Evolutionary conservation across 257 asterid genomes (phyloP).

Genomic region (Solanum tarijense): DNA sequence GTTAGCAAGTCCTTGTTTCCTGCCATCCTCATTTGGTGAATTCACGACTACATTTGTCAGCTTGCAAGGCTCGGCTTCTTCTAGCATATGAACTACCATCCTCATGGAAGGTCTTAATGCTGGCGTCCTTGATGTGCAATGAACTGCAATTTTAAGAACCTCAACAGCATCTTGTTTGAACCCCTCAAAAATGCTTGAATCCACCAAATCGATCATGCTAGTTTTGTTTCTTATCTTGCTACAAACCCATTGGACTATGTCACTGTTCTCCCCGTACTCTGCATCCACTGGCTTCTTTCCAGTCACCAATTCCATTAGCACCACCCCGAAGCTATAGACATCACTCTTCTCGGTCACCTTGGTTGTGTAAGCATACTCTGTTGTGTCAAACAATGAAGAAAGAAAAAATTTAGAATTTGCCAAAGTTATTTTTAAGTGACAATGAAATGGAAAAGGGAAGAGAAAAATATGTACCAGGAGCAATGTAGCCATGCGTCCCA

Average conservation of each 20-base stretch:
- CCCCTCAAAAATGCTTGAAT: conserved; percentile 16
- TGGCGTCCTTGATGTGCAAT: conserved; percentile 29
- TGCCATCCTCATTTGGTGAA: neutral
- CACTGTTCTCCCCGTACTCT: conserved; percentile 25
- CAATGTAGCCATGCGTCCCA: conserved; percentile 38
- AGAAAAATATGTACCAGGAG: conserved; percentile 24
- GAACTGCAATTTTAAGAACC: conserved; percentile 27
- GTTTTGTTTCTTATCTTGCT: conserved; percentile 11
- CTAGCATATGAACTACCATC: conserved; percentile 35
- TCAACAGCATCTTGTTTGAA: conserved; percentile 21
- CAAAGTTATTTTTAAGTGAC: neutral
- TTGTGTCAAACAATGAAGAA: neutral
- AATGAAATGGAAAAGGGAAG: neutral
- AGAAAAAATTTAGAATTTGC: neutral
- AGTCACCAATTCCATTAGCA: conserved; percentile 27
- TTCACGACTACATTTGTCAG: conserved; percentile 9
- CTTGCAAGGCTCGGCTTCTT: conserved; percentile 27
- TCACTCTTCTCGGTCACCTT: conserved; percentile 32
- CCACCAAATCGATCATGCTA: conserved; percentile 13
- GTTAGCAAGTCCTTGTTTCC: neutral
- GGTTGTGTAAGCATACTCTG: conserved; percentile 26
- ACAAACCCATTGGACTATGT: conserved; percentile 32
- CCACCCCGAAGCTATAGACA: conserved; percentile 39
- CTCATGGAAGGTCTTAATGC: conserved; percentile 29
- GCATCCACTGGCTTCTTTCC: conserved; percentile 29